phyloP scores from a whole-genome alignment of 768 basidiomycete genomes.

The Pleurotus giganteus region DNA sequence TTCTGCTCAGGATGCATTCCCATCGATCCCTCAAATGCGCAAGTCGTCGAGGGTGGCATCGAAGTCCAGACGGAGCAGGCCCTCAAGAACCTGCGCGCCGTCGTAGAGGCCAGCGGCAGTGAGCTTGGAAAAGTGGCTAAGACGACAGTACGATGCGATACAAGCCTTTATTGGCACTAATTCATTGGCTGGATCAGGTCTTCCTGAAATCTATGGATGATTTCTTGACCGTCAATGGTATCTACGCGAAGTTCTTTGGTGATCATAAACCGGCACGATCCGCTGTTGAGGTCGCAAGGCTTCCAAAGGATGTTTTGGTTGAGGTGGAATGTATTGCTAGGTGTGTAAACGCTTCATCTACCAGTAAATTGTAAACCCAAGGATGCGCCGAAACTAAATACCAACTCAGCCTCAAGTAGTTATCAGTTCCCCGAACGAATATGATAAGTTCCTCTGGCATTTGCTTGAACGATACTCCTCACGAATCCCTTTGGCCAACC shows the following conservation, averaged over 20 bases:
- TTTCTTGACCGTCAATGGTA: conserved; percentile 76
- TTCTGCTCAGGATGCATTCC: conserved; percentile 92
- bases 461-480: too few relatives aligned
- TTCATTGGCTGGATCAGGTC: conserved; percentile 46
- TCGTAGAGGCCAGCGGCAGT: conserved; percentile 82
- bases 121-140: conserved; percentile 82
- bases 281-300: conserved; percentile 82
- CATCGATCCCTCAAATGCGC: conserved; percentile 67
- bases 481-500: too few relatives aligned
- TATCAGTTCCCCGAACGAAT: too few relatives aligned
- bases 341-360: conserved; percentile 33
- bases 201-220: conserved; percentile 94
- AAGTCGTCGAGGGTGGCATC: conserved; percentile 72
- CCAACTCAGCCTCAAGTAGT: neutral
- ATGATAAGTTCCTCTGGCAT: too few relatives aligned
- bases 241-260: conserved; percentile 86
- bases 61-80: conserved; percentile 82
- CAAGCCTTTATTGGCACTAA: neutral
- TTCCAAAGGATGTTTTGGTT: conserved; percentile 89
- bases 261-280: conserved; percentile 92
- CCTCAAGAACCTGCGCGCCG: conserved; percentile 79
- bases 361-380: neutral
- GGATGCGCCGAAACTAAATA: neutral
- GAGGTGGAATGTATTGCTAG: conserved; percentile 91
- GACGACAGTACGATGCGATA: conserved; percentile 66